A percentile compares a stretch with the other conserved stretches of the same genome.
Conservation (phyloP, 2,329 filamentous ascomycete species). For the Alternaria longipes region DNA sequence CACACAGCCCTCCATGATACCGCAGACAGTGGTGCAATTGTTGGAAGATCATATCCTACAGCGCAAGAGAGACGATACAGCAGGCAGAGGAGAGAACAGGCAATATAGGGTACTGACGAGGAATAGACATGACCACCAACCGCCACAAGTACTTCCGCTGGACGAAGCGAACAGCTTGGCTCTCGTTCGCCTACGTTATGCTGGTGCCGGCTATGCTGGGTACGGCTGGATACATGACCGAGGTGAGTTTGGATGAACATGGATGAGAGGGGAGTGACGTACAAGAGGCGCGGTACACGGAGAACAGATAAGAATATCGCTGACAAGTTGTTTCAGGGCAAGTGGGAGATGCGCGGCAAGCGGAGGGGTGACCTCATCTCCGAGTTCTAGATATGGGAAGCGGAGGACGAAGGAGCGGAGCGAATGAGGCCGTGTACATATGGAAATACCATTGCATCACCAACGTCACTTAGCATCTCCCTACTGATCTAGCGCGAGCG, state of each 20-base stretch:
- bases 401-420: neutral
- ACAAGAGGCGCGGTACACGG: conserved; percentile 17
- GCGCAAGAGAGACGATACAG: neutral
- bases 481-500: neutral
- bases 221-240: conserved; percentile 78
- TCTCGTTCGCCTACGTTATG: conserved; percentile 80
- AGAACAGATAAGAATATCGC: neutral
- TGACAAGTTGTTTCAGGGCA: conserved; percentile 68
- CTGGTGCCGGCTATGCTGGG: conserved; percentile 76
- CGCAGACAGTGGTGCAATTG: too few species aligned
- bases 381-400: conserved; percentile 70
- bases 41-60: neutral
- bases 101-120: conserved; percentile 17
- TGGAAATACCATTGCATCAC: conserved; percentile 12
- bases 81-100: neutral
- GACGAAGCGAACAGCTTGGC: conserved; percentile 81
- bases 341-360: conserved; percentile 87
- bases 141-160: conserved; percentile 96
- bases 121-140: conserved; percentile 79
- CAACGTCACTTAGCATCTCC: neutral
- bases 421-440: conserved; percentile 21
- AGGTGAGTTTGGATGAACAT: conserved; percentile 70
- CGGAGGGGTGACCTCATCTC: conserved; percentile 82
- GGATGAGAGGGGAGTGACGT: conserved; percentile 1
- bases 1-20: neutral